Evolutionary conservation across 768 basidiomycete genomes (phyloP), one percentile per base, ranked within the genome.

Genomic region (Lactarius hatsudake): DNA sequence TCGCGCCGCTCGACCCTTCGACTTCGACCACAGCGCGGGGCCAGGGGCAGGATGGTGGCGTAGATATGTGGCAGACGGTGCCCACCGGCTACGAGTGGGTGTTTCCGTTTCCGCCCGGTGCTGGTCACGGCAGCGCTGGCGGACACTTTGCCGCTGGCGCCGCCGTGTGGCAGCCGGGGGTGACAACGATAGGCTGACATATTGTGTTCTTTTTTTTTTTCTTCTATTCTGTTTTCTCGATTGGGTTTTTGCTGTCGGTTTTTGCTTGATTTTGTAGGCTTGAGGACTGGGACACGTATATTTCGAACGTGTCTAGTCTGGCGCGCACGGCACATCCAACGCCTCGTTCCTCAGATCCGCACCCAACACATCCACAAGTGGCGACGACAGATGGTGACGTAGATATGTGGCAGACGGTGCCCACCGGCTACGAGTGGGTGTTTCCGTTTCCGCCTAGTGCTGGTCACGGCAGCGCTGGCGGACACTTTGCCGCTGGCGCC

Each of bases 51-150:
- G 65, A 59, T 40, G 56, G 45, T 23, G 56, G 30, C 13, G 40
- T 67, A 26, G 59, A 68, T 38, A 61, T 70, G 32, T 70, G 69
- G 69, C 66, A 68, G 30, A 64, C 61, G 48, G 59, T 69, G 42
- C 70, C 70, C 17, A 59, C 67, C 38, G 62, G 70, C n/a, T 71
- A 69, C 61, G 68, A 69, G 70, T 71, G 45, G 64, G 70, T 69
- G 28, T 60, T 60, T 60, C 62, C 62, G 26, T 67, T 67, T 26
- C 3, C 30, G 8, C 17, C 45, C 13, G 48, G 65, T 56, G 45
- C 61, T 15, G 55, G 60, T 32, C 65, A 28, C 43, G 28, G 45
- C 10, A 23, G 45, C 45, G 45, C 43, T 45, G 43, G 43, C 43
- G 43, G 34, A 34, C 34, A 34, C 34, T 34, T 34, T 34, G 34